Evolutionary conservation across 2,329 filamentous ascomycete species (phyloP), one percentile per base, ranked within the genome.

Genomic region (Diaporthe sp.): DNA sequence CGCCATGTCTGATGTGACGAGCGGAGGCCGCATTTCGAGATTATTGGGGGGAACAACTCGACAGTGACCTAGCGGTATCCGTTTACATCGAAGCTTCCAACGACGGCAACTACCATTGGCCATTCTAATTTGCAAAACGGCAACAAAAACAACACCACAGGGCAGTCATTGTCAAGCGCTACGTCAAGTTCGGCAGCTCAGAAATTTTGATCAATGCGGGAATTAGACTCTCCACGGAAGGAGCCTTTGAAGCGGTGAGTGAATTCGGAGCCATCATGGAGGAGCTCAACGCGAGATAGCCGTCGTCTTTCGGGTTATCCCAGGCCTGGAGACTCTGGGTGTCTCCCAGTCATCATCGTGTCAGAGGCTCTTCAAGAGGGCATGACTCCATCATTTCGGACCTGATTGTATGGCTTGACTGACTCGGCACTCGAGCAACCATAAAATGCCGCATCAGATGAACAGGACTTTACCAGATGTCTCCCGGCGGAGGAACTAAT

Each of bases 391-490:
- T 57, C 53, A 57, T 57, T 28, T 31, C 28, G 25, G 28, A 57
- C 6, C 25, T 57, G 25, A 8, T 22, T 8, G 53, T 57, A 31
- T 31, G 53, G 53, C 53, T 31, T 17, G 28, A 49, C 53, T 57
- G 53, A 57, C 53, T 57, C 53, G 53, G 53, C 53, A 7, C 6
- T 57, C 53, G 17, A 57, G 25, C 25, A 7, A 3, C 19, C 53
- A 57, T 3, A 57, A 57, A 57, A 57, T 57, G 53, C 53, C 53
- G 53, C 53, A 57, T 31, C 53, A 31, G 28, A 34, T 57, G 53
- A 6, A 57, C 25, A 9, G 28, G 31, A 22, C 31, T 28, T 17
- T 37, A 22, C 22, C 6, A 58, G 2, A 34, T 31, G 25, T 34
- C 17, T 34, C 8, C 55, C 55, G 31, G 15, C 28, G 55, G 28